These are phyloP conservation scores for Antarctomyces pellizariae DNA, from an alignment of 495 filamentous ascomycete species.

Conservation along the genomic window DNA sequence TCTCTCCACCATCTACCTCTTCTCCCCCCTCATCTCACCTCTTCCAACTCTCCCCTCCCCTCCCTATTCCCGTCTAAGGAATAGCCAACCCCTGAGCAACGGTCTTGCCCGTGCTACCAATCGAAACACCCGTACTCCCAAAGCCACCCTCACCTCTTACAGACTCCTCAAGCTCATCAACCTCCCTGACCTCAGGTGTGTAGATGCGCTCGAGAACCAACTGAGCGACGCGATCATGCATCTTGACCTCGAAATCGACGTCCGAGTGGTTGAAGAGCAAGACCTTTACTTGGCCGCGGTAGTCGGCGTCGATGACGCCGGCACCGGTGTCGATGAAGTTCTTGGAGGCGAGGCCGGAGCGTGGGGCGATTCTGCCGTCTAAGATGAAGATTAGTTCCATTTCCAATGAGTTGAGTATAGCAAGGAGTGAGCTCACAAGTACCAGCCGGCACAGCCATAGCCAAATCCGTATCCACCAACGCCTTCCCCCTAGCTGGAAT, in stretches of 20 bases:
- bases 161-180: slow-evolving; percentile 72
- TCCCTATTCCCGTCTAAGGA: too few species aligned
- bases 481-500: slow-evolving; percentile 67
- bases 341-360: slow-evolving; percentile 77
- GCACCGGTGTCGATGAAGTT: slow-evolving; percentile 88
- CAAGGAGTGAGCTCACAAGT: slow-evolving; percentile 38
- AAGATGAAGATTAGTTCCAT: neutral
- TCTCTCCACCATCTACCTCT: slow-evolving; percentile 20
- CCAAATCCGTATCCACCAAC: slow-evolving; percentile 73
- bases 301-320: slow-evolving; percentile 93
- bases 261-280: slow-evolving; percentile 83
- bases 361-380: slow-evolving; percentile 84
- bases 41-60: too few species aligned
- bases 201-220: slow-evolving; percentile 82
- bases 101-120: too few species aligned
- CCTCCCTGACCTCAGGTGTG: slow-evolving; percentile 74
- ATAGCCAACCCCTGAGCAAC: too few species aligned
- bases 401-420: neutral
- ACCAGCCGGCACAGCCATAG: slow-evolving; percentile 65
- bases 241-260: slow-evolving; percentile 55
- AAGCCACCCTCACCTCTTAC: slow-evolving; percentile 81
- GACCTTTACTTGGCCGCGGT: slow-evolving; percentile 81
- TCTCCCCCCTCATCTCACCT: slow-evolving; percentile 27
- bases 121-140: slow-evolving; percentile 52
- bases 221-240: slow-evolving; percentile 80